Evolutionary conservation across 768 basidiomycete species (phyloP), one percentile per base, ranked within the genome.

Genomic region (Kwoniella bestiolae): DNA sequence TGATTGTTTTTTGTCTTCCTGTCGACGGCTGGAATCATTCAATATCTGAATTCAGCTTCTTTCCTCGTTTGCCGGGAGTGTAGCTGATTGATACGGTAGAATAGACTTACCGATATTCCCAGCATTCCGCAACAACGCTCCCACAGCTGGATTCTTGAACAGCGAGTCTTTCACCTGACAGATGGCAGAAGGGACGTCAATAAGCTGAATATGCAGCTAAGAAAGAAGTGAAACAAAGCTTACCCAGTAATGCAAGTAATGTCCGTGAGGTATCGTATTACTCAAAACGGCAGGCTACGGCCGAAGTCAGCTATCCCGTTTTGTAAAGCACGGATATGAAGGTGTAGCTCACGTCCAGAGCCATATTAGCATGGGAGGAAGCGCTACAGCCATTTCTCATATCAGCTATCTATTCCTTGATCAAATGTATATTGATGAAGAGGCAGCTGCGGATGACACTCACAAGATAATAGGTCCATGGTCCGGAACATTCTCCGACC

Each of bases 311-410:
- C 57, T 62, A n/a, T 32, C 11, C 38, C 18, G 35, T 28, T 14
- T 50, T 63, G 26, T 56, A 68, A 55, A 7, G 16, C 5, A 16
- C 14, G 25, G 0, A 28, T 3, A 21, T 14, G 14, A 49, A 21
- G 0, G 16, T n/a, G n/a, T 57, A 49, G 51, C 89, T 80, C 79
- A 79, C 76, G 59, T 94, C 92, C 34, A 95, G 85, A 85, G 92
- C 93, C 93, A 94, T 95, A 80, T 96, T 97, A 75, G 93, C 90
- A 78, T 96, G 94, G 3, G 91, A 91, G 46, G 89, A 90, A 2
- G 90, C 86, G 41, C 91, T 92, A 77, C 52, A 41, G n/a, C n/a
- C n/a, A n/a, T n/a, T n/a, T n/a, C n/a, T n/a, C n/a, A n/a, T 5
- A 35, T 60, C 47, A 60, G 58, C 32, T 60, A 12, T 12, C 23